Evolutionary conservation across 495 filamentous ascomycete species (phyloP), one percentile per base, ranked within the genome.

Genomic region (Glarea lozoyensis): DNA sequence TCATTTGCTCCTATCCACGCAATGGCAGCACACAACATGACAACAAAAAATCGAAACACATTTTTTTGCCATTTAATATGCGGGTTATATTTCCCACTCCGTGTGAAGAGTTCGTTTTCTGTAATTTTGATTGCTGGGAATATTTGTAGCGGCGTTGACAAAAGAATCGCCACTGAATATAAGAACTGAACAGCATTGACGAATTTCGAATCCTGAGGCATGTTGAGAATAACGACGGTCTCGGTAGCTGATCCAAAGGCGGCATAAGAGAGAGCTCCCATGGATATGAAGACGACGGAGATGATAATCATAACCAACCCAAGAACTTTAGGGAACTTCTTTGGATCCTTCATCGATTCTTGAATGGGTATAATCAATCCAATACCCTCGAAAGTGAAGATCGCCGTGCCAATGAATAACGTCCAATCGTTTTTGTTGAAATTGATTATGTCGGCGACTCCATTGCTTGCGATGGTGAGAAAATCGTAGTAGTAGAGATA

Each of bases 51-150:
- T 24, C 92, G 82, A 68, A 92, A 97, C 41, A 79, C 67, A 52
- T 98, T 98, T 78, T 98, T 98, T 72, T 93, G 81, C 90, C 90
- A 96, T 66, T 98, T 98, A 69, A 97, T 94, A 40, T 78, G 82
- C 1, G 84, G 84, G 60, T 96, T 94, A 60, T 93, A 88, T 61
- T 98, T 98, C 40, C 92, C 92, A 43, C 87, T 94, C 56, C 81
- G 76, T 7, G 73, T 76, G 53, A 78, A 78, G 13, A 76, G 60
- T 16, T 63, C 70, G 25, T 81, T 80, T 54, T 78, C 76, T 11
- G 74, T 81, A 44, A 84, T 84, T 47, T 86, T 80, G 53, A 98
- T 97, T 32, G 92, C 92, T 0, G 92, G 92, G 73, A 95, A 97
- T 46, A 98, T 85, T 60, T 98, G 90, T 21, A 97, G 68, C 4